Percentiles rank a stretch among this genome's conserved stretches.
Conservation (phyloP, 2,329 filamentous ascomycete species). For the Fusarium buxicola region DNA sequence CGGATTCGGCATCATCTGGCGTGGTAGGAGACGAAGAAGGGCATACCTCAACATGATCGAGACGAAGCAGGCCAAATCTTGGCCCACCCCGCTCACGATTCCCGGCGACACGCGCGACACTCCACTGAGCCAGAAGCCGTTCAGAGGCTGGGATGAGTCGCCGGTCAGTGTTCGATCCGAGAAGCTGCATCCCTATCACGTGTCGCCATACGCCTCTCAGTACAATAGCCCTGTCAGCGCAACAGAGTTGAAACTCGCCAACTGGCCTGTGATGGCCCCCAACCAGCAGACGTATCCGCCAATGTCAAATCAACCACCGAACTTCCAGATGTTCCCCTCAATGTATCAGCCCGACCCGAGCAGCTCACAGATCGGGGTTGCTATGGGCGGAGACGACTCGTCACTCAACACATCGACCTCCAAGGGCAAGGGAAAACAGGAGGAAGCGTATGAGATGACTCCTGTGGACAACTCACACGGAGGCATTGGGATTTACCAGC, state of each 20-base stretch:
- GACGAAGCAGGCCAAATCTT: conserved; percentile 54
- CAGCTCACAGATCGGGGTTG: conserved; percentile 21
- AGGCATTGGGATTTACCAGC: conserved; percentile 22
- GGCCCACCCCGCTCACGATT: conserved; percentile 52
- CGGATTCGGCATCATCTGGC: conserved; percentile 67
- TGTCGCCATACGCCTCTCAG: conserved; percentile 70
- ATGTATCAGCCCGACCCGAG: conserved; percentile 16
- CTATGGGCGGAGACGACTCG: conserved; percentile 23
- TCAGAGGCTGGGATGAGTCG: conserved; percentile 65
- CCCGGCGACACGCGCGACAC: conserved; percentile 52
- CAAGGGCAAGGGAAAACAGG: conserved; percentile 42
- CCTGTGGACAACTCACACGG: conserved; percentile 55
- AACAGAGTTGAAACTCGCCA: conserved; percentile 48
- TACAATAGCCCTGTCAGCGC: conserved; percentile 68
- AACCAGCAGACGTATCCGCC: conserved; percentile 10
- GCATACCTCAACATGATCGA: conserved; percentile 63
- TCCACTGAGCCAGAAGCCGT: conserved; percentile 65
- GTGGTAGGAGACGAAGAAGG: conserved; percentile 66
- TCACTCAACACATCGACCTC: conserved; percentile 19
- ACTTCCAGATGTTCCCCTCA: conserved; percentile 9
- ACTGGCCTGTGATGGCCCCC: conserved; percentile 31
- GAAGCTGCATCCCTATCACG: conserved; percentile 59
- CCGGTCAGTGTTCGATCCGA: conserved; percentile 59
- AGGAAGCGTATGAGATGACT: conserved; percentile 63
- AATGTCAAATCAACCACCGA: background rate